Evolutionary conservation across 176 grass and related monocot species (phyloP).

Genomic region (Oryza officinalis): DNA sequence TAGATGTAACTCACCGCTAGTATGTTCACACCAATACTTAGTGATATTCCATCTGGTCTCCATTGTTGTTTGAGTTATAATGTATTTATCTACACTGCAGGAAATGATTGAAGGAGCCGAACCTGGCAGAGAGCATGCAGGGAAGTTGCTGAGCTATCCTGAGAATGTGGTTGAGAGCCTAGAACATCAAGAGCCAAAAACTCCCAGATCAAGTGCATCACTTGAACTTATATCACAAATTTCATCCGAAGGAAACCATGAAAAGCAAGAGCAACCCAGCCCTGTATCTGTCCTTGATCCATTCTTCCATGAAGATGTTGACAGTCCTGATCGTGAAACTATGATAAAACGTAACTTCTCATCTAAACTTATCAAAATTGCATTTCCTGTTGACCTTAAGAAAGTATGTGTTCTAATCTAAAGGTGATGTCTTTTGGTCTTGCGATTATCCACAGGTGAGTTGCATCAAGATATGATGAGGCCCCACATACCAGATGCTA

Average conservation of each 20-base stretch:
- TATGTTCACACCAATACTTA: slow-evolving; percentile 22
- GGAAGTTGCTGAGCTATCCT: slow-evolving; percentile 31
- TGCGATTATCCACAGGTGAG: slow-evolving; percentile 47
- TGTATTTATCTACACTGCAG: slow-evolving; percentile 32
- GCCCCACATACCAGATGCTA: neutral
- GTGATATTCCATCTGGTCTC: slow-evolving; percentile 6
- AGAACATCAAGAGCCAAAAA: slow-evolving; percentile 38
- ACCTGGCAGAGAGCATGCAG: neutral
- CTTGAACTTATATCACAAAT: slow-evolving; percentile 27
- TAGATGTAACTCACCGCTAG: neutral
- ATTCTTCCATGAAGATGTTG: slow-evolving; percentile 43
- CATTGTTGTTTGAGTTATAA: slow-evolving; percentile 14
- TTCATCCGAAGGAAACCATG: slow-evolving; percentile 24
- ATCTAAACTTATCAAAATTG: neutral
- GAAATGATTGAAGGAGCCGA: slow-evolving; percentile 19
- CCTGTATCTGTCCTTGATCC: slow-evolving; percentile 53
- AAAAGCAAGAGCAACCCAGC: slow-evolving; percentile 59
- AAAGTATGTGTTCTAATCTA: neutral
- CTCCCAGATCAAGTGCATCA: slow-evolving; percentile 23
- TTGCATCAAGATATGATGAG: slow-evolving; percentile 15
- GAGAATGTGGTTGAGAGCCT: slow-evolving; percentile 5
- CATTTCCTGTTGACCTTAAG: slow-evolving; percentile 3
- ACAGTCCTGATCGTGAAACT: slow-evolving; percentile 18
- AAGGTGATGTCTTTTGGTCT: slow-evolving; percentile 29
- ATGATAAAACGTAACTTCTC: slow-evolving; percentile 36